Base-by-base conservation (phyloP, 495 filamentous ascomycete species). In the Neurospora sp. region DNA sequence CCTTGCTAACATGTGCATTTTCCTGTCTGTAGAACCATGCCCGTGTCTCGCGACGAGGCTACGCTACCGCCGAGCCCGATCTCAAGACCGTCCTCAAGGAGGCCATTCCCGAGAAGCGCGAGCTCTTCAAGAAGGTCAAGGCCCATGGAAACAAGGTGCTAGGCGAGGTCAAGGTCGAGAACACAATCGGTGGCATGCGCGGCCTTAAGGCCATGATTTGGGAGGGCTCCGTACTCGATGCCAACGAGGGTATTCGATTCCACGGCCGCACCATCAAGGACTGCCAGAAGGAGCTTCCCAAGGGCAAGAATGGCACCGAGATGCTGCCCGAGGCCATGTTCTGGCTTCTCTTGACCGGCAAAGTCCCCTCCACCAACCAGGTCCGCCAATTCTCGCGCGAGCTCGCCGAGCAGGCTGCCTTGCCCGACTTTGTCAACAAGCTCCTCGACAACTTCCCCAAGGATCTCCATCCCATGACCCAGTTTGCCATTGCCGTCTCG, bases 261-360 rank as follows among this genome's bases (percentile, higher is more conserved):
- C 96, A 98, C 81, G 96, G 96, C 78, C 90, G 91, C 77, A 98
- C 94, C 69, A 99, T 99, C 87, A 96, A 96, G 85, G 96, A 99
- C 80, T 99, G 96, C 87, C 94, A 97, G 79, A 88, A 89, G 73
- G 90, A 96, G 80, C 89, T 99, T 9, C 96, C 96, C 77, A 98
- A 97, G 85, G 96, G 94, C 71, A 92, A 89, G 72, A 89, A 92
- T 3, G 96, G 96, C 73, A 96, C 93, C n/a, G 95, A 99, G 85
- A 98, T 98, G 96, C 90, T 99, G 3, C 96, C 96, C 44, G 96
- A 99, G 83, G 91, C 94, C 79, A 98, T 99, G 96, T 99, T 99
- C 88, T 99, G 96, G 96, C 91, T 99, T 37, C 91, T 99, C 18
- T 84, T 99, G 74, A 99, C 96, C 10, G 96, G 96, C 73, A 87